phyloP scores from a whole-genome alignment of 352 stramenopile genomes.

The Phytophthora vignae region DNA sequence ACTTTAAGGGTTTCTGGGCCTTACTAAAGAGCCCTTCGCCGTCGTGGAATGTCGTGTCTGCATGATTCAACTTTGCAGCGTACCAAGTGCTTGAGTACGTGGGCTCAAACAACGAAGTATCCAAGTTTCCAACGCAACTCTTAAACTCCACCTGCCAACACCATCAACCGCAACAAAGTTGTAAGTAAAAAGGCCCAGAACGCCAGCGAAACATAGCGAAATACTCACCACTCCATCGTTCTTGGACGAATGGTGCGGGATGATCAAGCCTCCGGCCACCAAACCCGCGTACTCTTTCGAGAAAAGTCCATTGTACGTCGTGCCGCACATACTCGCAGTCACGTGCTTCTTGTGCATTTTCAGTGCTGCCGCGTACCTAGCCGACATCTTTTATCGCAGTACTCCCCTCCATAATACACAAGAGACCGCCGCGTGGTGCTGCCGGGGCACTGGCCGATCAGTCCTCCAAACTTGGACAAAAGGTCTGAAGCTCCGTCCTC shows the following conservation, averaged over 20 bases:
- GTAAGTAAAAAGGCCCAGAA: neutral
- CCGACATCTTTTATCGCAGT: neutral
- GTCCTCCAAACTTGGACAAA: constrained; percentile 12
- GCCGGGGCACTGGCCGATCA: constrained; percentile 48
- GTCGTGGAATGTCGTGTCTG: constrained; percentile 53
- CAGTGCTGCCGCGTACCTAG: constrained; percentile 1
- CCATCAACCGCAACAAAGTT: neutral
- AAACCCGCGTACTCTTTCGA: constrained; percentile 39
- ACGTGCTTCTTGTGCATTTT: neutral
- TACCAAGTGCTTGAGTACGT: constrained; percentile 48
- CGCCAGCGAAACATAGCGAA: neutral
- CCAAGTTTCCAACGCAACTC: constrained; percentile 49
- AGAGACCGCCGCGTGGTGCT: constrained; percentile 17
- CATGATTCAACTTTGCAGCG: constrained; percentile 51
- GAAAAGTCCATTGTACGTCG: constrained; percentile 31
- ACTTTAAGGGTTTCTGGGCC: constrained; percentile 55
- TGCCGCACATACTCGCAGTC: constrained; percentile 41
- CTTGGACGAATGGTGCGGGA: constrained; percentile 44
- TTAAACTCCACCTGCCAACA: constrained; percentile 51
- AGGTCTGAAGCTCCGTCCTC: constrained; percentile 11
- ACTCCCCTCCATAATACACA: neutral
- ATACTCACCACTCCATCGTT: constrained; percentile 55
- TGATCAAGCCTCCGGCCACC: constrained; percentile 31
- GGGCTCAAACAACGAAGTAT: constrained; percentile 35
- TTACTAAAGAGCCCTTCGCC: constrained; percentile 48